Evolutionary conservation across 257 asterid species (phyloP).

Genomic region (Oldenlandia corymbosa): DNA sequence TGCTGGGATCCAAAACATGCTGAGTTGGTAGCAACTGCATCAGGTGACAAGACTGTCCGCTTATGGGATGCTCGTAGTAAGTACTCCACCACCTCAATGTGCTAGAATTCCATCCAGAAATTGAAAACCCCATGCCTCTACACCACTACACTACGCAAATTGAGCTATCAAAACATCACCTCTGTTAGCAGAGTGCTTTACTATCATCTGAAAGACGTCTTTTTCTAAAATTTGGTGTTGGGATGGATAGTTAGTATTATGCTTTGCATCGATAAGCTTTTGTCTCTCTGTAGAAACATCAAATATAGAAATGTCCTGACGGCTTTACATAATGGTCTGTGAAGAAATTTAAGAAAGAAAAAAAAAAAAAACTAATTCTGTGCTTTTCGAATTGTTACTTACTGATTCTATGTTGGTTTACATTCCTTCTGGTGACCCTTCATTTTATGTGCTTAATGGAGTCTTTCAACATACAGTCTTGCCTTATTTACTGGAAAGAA

Average conservation of each 20-base stretch:
- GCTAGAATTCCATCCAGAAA: neutral
- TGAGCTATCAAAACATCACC: neutral
- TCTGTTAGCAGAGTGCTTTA: neutral
- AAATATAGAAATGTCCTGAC: too few species aligned
- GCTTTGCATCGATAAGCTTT: neutral
- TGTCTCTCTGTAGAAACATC: neutral
- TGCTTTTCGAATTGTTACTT: neutral
- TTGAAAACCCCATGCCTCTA: neutral
- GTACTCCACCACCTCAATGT: conserved; percentile 18
- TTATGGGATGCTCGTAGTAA: conserved; percentile 99
- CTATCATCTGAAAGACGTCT: neutral
- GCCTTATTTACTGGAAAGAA: neutral
- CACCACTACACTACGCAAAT: neutral
- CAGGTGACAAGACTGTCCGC: conserved; percentile 96
- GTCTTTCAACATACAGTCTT: neutral
- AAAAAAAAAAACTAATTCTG: neutral
- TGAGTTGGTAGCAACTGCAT: conserved; percentile 95
- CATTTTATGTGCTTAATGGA: neutral
- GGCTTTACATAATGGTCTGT: neutral
- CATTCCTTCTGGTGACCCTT: neutral
- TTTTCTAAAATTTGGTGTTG: neutral
- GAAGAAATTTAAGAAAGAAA: neutral
- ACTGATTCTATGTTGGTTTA: neutral
- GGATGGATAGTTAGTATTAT: neutral
- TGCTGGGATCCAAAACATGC: conserved; percentile 99